Evolutionary conservation across 2,329 filamentous ascomycete species (phyloP).

Genomic region (Colletotrichum sublineola): DNA sequence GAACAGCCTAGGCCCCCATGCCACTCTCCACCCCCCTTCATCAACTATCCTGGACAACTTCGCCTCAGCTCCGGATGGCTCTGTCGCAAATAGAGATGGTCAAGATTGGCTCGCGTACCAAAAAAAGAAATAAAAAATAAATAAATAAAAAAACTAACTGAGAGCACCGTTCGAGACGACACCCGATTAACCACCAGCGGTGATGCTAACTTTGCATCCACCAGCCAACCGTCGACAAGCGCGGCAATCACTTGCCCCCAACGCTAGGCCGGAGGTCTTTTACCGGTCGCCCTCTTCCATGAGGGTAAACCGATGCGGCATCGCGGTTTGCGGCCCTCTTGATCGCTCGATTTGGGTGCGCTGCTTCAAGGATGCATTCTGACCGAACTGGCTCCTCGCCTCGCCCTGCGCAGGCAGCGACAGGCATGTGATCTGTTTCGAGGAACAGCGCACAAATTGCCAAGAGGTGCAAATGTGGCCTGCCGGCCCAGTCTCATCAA

Average conservation of each 20-base stretch:
- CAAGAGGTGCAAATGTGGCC: constrained; percentile 1
- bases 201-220: neutral
- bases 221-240: neutral
- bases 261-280: neutral
- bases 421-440: neutral
- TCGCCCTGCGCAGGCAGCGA: neutral
- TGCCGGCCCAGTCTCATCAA: neutral
- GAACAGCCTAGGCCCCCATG: constrained; percentile 34
- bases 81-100: constrained; percentile 15
- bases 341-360: neutral
- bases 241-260: neutral
- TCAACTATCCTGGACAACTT: constrained; percentile 31
- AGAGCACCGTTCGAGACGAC: constrained; percentile 16
- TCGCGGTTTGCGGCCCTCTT: neutral
- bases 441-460: neutral
- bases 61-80: constrained; percentile 29
- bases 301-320: neutral
- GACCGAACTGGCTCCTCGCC: neutral
- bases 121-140: neutral
- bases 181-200: constrained; percentile 16
- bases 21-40: constrained; percentile 26
- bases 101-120: constrained; percentile 11
- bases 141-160: constrained; percentile 10
- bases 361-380: neutral
- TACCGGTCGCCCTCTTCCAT: neutral